A percentile compares a stretch with the other conserved stretches of the same genome.
These are phyloP conservation scores for Penicillium sp. DNA, from an alignment of 2,329 filamentous ascomycete genomes.

Conservation along the genomic window DNA sequence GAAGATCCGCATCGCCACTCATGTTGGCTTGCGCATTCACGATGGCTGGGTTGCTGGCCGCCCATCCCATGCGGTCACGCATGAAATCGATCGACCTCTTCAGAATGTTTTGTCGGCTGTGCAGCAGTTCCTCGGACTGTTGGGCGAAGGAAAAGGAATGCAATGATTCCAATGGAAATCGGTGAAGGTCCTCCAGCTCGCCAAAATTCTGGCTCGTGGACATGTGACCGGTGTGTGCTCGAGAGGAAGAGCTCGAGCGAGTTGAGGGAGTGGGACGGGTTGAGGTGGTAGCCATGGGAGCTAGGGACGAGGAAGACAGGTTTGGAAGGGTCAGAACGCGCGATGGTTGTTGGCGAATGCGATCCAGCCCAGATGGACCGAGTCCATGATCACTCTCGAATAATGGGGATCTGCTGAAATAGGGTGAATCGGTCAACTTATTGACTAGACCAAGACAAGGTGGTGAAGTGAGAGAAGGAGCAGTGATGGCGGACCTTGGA, in stretches of 20 bases:
- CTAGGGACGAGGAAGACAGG: constrained; percentile 67
- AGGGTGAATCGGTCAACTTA: constrained; percentile 22
- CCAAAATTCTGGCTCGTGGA: constrained; percentile 73
- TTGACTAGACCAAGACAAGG: neutral
- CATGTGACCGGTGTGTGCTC: constrained; percentile 60
- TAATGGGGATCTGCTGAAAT: constrained; percentile 71
- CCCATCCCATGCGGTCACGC: constrained; percentile 87
- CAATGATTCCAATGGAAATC: constrained; percentile 93
- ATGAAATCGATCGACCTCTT: constrained; percentile 97
- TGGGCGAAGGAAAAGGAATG: constrained; percentile 99
- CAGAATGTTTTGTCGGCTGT: constrained; percentile 89
- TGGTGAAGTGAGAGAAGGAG: neutral
- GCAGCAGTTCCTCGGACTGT: constrained; percentile 88
- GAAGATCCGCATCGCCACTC: constrained; percentile 82
- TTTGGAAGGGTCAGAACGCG: constrained; percentile 70
- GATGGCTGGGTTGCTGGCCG: constrained; percentile 74
- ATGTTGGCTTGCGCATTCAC: constrained; percentile 82
- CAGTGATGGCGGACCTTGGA: constrained; percentile 67
- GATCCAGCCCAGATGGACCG: constrained; percentile 83
- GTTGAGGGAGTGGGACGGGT: constrained; percentile 75
- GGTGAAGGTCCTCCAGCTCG: constrained; percentile 79
- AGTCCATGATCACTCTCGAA: constrained; percentile 89
- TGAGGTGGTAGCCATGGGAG: constrained; percentile 61
- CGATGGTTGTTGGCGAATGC: constrained; percentile 83
- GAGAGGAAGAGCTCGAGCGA: constrained; percentile 65